Conservation (phyloP, 192 early-diverging fungal genomes). For the Coemansia sp. region DNA sequence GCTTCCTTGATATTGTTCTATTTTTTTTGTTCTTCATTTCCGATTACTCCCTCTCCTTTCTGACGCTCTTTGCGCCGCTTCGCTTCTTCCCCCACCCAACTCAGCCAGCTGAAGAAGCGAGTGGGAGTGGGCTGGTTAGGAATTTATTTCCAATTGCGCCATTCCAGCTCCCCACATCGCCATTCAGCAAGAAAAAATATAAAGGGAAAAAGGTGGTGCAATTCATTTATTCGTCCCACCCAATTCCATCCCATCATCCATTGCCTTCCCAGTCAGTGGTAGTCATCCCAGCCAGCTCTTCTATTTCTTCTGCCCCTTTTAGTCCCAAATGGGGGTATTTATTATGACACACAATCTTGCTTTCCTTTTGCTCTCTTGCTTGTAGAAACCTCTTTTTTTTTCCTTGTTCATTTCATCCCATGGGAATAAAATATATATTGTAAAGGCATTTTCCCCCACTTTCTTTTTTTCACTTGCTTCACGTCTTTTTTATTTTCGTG, state of each 20-base stretch:
- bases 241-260: too few relatives aligned
- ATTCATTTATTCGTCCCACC: not conserved
- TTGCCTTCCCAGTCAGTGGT: too few relatives aligned
- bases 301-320: too few relatives aligned
- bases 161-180: not conserved
- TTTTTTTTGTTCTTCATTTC: too few relatives aligned
- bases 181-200: not conserved
- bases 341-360: not conserved
- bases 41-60: too few relatives aligned
- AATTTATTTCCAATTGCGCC: not conserved
- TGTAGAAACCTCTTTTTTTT: too few relatives aligned
- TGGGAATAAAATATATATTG: slow-evolving; percentile 4
- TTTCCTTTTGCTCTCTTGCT: not conserved
- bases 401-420: too few relatives aligned
- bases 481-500: slow-evolving; percentile 4
- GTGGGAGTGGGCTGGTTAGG: too few relatives aligned
- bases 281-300: too few relatives aligned
- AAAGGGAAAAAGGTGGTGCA: not conserved
- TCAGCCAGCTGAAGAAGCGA: not conserved
- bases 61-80: not conserved
- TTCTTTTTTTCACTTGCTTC: not conserved
- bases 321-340: too few relatives aligned
- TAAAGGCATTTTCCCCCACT: not conserved
- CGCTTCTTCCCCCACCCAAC: not conserved
- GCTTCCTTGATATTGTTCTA: too few relatives aligned